Conservation (phyloP, 352 stramenopile species). For the Pilasporangium apinafurcum region DNA sequence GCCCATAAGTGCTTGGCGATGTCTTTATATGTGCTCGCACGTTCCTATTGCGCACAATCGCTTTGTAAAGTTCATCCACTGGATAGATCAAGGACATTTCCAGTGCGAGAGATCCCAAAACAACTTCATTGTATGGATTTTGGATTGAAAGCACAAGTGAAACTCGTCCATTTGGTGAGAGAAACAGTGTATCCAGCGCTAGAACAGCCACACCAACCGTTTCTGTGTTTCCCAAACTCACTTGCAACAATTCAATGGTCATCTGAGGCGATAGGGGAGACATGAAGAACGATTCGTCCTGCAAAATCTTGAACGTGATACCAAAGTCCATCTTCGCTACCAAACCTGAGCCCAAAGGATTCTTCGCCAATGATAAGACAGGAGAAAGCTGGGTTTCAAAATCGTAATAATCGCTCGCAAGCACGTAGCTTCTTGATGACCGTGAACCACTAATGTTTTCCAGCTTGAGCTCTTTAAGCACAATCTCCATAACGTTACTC, state of each 20-base stretch:
- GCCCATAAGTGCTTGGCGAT: too few relatives aligned
- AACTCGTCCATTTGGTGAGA: slow-evolving; percentile 4
- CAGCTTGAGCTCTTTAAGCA: slow-evolving; percentile 5
- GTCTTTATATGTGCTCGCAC: too few relatives aligned
- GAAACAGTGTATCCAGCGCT: slow-evolving; percentile 12
- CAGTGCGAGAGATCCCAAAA: slow-evolving; percentile 6
- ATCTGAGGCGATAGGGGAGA: slow-evolving; percentile 7
- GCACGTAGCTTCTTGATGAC: slow-evolving; percentile 1
- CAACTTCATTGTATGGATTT: slow-evolving; percentile 5
- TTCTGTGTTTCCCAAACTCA: neutral
- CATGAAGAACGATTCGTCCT: slow-evolving; percentile 15
- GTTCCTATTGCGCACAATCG: slow-evolving; percentile 4
- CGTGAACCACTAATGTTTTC: neutral
- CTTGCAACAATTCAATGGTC: slow-evolving; percentile 16
- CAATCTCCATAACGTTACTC: slow-evolving; percentile 12
- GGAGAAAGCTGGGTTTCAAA: slow-evolving; percentile 33
- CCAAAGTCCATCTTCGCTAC: slow-evolving; percentile 14
- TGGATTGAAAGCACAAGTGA: slow-evolving; percentile 7
- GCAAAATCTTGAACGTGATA: slow-evolving; percentile 21
- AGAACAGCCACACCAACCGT: slow-evolving; percentile 7
- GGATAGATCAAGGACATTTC: slow-evolving; percentile 2
- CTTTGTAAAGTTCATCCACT: slow-evolving; percentile 11
- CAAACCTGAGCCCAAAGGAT: too few relatives aligned
- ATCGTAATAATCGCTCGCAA: slow-evolving; percentile 38
- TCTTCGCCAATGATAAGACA: slow-evolving; percentile 4